Conservation (phyloP, 2,329 filamentous ascomycete species). For the Pseudogymnoascus verrucosus region DNA sequence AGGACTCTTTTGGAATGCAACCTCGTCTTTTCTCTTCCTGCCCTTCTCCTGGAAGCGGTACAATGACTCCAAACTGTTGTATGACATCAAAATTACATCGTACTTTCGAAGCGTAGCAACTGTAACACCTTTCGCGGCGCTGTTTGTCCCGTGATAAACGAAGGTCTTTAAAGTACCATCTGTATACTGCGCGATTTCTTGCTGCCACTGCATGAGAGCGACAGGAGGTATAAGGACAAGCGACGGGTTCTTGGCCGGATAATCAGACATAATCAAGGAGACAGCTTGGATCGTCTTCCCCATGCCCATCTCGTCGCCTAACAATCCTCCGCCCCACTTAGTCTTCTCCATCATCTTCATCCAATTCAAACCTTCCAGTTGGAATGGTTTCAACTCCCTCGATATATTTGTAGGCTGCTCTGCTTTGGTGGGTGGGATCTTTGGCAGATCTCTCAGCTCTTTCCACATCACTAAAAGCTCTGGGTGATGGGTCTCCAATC, state of each 20-base stretch:
- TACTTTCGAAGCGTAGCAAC: constrained; percentile 69
- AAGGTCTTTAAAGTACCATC: constrained; percentile 84
- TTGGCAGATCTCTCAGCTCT: constrained; percentile 58
- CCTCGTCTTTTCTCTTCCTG: constrained; percentile 70
- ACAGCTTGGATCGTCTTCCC: constrained; percentile 98
- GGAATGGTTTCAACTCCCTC: constrained; percentile 82
- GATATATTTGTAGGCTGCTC: constrained; percentile 70
- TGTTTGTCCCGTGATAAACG: constrained; percentile 80
- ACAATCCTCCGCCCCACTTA: constrained; percentile 76
- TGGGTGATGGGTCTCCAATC: constrained; percentile 70
- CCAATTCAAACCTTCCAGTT: constrained; percentile 89
- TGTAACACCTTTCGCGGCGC: constrained; percentile 70
- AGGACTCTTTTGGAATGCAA: constrained; percentile 64
- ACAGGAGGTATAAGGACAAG: constrained; percentile 88
- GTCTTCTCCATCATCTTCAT: constrained; percentile 85
- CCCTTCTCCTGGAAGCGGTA: constrained; percentile 90
- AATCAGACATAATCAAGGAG: constrained; percentile 96
- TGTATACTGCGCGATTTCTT: constrained; percentile 73
- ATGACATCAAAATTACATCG: constrained; percentile 96
- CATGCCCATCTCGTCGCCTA: constrained; percentile 98
- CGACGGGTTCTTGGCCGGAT: constrained; percentile 72
- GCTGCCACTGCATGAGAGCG: constrained; percentile 90
- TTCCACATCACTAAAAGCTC: constrained; percentile 79
- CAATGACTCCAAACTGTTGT: constrained; percentile 83
- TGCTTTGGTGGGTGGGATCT: constrained; percentile 56